Conservation (phyloP, 2,329 filamentous ascomycete species). For the Triangularia setosa region DNA sequence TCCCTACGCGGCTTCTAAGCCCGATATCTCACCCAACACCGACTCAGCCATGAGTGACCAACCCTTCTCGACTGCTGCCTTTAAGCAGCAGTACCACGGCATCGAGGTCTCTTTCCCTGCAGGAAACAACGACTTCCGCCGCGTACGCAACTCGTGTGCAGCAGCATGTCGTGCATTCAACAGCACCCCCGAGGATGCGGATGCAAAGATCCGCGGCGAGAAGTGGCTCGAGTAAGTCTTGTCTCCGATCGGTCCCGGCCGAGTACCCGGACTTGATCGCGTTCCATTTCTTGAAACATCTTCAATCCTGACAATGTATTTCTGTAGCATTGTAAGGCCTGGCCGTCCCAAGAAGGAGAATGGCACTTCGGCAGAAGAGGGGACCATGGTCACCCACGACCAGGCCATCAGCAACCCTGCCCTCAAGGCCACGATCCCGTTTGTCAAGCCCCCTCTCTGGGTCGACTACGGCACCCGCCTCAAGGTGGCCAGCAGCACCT, state of each 20-base stretch:
- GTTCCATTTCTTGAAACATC: not conserved
- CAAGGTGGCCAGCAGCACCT: conserved; percentile 30
- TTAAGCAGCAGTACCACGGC: conserved; percentile 2
- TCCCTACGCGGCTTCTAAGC: not conserved
- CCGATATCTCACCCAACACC: not conserved
- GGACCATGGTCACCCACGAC: conserved; percentile 22
- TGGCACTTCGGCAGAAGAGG: conserved; percentile 7
- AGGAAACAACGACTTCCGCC: conserved; percentile 31
- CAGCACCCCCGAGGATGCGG: conserved; percentile 29
- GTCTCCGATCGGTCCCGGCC: not conserved
- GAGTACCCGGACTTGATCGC: not conserved
- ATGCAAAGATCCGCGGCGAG: conserved; percentile 25
- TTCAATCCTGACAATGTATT: not conserved
- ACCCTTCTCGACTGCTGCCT: not conserved
- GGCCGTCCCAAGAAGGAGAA: conserved; percentile 21
- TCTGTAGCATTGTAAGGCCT: conserved; percentile 28
- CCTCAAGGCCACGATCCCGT: conserved; percentile 29
- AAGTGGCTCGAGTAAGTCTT: conserved; percentile 29
- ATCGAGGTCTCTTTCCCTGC: conserved; percentile 28
- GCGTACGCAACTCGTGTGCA: conserved; percentile 27
- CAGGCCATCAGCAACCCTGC: conserved; percentile 28
- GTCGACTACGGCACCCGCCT: conserved; percentile 34
- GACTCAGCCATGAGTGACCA: not conserved
- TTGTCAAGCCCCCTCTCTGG: conserved; percentile 31
- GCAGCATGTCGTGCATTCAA: conserved; percentile 31